Conservation (phyloP, 2,329 filamentous ascomycete species). For the Ophiostoma ulmi region DNA sequence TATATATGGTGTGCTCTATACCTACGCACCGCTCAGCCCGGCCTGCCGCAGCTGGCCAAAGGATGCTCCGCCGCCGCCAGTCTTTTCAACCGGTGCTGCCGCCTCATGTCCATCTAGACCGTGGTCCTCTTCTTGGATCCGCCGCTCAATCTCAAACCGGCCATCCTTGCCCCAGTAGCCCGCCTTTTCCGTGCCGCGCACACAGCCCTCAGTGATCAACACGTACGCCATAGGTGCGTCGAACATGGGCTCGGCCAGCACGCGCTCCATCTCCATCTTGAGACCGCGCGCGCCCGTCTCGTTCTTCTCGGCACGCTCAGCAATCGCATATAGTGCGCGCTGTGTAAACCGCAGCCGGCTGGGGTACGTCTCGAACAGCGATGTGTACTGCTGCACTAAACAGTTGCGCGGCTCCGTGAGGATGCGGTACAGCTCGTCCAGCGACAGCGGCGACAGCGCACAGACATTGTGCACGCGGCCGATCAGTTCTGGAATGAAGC, state of each 20-base stretch:
- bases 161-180: constrained; percentile 66
- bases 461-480: constrained; percentile 91
- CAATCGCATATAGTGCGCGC: constrained; percentile 73
- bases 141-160: constrained; percentile 62
- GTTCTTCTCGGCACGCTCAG: constrained; percentile 55
- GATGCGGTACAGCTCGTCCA: constrained; percentile 69
- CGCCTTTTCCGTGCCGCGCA: constrained; percentile 55
- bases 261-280: constrained; percentile 74
- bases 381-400: constrained; percentile 80
- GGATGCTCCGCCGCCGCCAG: constrained; percentile 15
- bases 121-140: constrained; percentile 59
- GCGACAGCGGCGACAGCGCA: constrained; percentile 70
- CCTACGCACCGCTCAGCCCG: constrained; percentile 45
- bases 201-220: constrained; percentile 65
- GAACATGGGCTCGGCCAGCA: constrained; percentile 76
- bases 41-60: constrained; percentile 45
- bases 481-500: constrained; percentile 91
- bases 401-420: constrained; percentile 89
- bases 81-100: not conserved
- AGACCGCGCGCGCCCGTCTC: constrained; percentile 74
- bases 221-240: constrained; percentile 73
- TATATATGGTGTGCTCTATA: not conserved
- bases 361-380: constrained; percentile 75
- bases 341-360: constrained; percentile 80
- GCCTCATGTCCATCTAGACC: constrained; percentile 12